Evolutionary conservation across 148 eudicot species (phyloP).

Genomic region (Rhododendron mucronatum): DNA sequence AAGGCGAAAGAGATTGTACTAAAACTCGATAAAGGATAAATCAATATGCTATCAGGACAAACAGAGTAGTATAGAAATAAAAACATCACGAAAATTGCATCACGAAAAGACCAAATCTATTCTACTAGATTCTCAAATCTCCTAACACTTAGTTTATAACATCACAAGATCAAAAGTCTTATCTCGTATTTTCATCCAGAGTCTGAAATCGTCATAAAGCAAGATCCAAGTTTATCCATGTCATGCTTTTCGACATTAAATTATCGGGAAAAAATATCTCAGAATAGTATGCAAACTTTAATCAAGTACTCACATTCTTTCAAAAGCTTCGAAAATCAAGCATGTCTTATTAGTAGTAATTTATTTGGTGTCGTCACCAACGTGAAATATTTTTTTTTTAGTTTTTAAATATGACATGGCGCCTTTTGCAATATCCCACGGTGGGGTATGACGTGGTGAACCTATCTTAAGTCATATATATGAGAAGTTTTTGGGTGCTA

Average conservation of each 20-base stretch:
- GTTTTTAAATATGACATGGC: neutral
- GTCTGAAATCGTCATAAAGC: neutral
- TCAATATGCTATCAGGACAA: neutral
- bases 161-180: neutral
- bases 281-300: neutral
- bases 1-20: neutral
- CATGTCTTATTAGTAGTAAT: neutral
- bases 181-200: neutral
- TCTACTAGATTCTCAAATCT: neutral
- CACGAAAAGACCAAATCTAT: neutral
- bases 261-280: neutral
- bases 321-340: neutral
- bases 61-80: neutral
- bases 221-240: neutral
- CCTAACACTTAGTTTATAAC: neutral
- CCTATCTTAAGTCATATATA: conserved; percentile 21
- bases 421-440: neutral
- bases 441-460: conserved; percentile 27
- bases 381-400: neutral
- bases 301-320: neutral
- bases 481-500: too few species aligned
- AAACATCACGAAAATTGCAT: neutral
- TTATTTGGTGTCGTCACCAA: conserved; percentile 8
- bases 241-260: neutral
- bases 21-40: neutral